Conservation (phyloP, 176 grass and related monocot species). For the Eragrostis curvula region DNA sequence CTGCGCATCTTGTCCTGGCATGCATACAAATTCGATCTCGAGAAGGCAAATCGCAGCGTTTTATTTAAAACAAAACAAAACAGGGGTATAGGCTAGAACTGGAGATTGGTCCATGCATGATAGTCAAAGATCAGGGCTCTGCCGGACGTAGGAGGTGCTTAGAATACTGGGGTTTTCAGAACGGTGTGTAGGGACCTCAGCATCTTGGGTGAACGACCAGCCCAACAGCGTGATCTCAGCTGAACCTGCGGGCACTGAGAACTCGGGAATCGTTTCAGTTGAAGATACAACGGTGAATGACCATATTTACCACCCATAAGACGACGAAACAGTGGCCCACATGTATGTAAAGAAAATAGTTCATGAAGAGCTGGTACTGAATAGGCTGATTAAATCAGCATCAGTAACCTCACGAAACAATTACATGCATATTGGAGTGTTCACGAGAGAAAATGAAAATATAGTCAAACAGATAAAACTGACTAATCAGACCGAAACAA, state of each 20-base stretch:
- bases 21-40: conserved; percentile 43
- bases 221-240: neutral
- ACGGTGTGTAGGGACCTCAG: neutral
- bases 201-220: neutral
- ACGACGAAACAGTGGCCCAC: neutral
- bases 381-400: no score
- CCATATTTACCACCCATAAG: neutral
- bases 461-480: no score
- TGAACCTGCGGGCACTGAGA: neutral
- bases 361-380: neutral
- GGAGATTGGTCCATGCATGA: conserved; percentile 16
- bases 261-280: neutral
- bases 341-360: neutral
- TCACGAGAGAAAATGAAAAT: no score
- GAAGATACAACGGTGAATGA: neutral
- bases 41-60: conserved; percentile 21
- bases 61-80: neutral
- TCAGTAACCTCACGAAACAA: neutral
- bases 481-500: no score
- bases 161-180: neutral
- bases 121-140: neutral
- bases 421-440: neutral
- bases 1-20: conserved; percentile 22
- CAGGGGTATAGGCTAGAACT: neutral
- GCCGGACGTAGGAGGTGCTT: neutral